Evolutionary conservation across 106 monocot genomes (phyloP).

Genomic region (Dendrobium huoshanense): DNA sequence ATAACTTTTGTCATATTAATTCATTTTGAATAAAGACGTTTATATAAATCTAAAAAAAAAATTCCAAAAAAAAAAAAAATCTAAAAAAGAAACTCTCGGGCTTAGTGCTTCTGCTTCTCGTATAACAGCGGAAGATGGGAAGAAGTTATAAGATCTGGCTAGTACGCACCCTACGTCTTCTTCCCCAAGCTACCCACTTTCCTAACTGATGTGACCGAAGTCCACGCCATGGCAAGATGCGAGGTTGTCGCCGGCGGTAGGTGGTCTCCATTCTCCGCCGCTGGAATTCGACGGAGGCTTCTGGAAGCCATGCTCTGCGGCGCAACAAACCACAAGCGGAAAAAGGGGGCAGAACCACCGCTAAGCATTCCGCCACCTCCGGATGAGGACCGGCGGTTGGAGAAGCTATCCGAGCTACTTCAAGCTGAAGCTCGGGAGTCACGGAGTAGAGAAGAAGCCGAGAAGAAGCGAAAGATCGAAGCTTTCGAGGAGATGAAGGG

Average conservation of each 20-base stretch:
- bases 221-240: slow-evolving; percentile 19
- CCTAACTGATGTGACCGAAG: not conserved
- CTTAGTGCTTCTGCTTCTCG: too few relatives aligned
- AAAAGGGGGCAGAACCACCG: not conserved
- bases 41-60: too few relatives aligned
- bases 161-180: too few relatives aligned
- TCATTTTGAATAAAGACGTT: too few relatives aligned
- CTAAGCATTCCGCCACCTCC: not conserved
- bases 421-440: not conserved
- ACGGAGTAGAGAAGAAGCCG: not conserved
- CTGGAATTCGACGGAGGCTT: slow-evolving; percentile 37
- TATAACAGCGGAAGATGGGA: too few relatives aligned
- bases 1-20: too few relatives aligned
- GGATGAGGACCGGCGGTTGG: not conserved
- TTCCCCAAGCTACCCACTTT: too few relatives aligned
- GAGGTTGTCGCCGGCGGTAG: slow-evolving; percentile 12
- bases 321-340: slow-evolving; percentile 12
- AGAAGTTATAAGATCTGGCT: too few relatives aligned
- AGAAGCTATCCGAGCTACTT: not conserved
- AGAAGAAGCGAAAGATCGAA: slow-evolving; percentile 1
- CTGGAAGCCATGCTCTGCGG: slow-evolving; percentile 54
- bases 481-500: slow-evolving; percentile 20
- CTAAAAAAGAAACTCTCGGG: too few relatives aligned
- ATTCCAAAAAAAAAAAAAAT: too few relatives aligned
- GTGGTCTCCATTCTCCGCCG: slow-evolving; percentile 32